Evolutionary conservation across 75 land plant genomes (phyloP), one percentile per base, ranked within the genome.

Genomic region (Cupressus sempervirens): DNA sequence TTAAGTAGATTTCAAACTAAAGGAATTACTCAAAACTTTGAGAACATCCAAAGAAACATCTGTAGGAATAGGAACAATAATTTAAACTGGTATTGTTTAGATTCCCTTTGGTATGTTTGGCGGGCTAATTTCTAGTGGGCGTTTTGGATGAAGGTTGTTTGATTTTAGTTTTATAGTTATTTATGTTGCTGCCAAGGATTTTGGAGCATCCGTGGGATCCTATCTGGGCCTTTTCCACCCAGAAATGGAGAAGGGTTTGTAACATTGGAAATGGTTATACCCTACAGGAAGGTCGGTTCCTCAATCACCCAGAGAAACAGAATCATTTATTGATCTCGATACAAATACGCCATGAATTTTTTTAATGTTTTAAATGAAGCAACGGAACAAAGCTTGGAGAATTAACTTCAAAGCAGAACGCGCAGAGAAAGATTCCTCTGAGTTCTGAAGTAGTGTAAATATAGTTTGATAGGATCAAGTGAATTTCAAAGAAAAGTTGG

Each of bases 111-210:
- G 23, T 56, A 56, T 23, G 67, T 62, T 62, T 29, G 23, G 26
- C 8, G 7, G n/a, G 26, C 67, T 20, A 23, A 23, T 62, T 72
- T 72, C 11, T 32, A 15, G 35, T 72, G 35, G 35, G 35, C 32
- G 35, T 15, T 30, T 11, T 10, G 74, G 32, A 72, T 72, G 4
- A 9, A 11, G 35, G 8, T 32, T 11, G 3, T 72, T 32, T 72
- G 74, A 30, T 40, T 81, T 46, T 81, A 38, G 23, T 23, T 7
- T 34, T 6, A 8, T 72, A 94, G 94, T 93, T 84, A n/a, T 13
- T 94, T 93, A 1, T 82, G 18, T 92, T 41, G 85, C 92, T 8
- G 91, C 70, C 11, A 91, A 92, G 65, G 95, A 92, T 80, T 90
- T 91, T 82, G 95, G 94, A 54, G 90, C 82, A 3, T 9, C 38